A percentile compares a stretch with the other conserved stretches of the same genome.
phyloP scores from a whole-genome alignment of 1,284 basidiomycete species.

The Cutaneotrichosporon cavernicola region DNA sequence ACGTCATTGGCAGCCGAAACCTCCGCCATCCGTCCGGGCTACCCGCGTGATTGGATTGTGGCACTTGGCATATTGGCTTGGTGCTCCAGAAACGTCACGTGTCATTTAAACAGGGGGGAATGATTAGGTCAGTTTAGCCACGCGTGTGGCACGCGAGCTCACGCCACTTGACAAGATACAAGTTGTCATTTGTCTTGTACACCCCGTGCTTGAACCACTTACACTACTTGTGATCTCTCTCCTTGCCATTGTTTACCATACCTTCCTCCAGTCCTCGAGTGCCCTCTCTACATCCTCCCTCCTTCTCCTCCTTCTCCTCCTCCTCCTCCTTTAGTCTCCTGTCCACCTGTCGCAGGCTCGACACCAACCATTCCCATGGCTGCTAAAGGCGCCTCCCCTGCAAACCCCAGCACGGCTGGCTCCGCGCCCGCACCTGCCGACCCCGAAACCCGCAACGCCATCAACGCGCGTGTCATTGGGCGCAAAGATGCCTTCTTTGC shows the following conservation, averaged over 20 bases:
- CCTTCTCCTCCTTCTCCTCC: neutral
- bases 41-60: neutral
- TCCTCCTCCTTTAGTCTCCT: neutral
- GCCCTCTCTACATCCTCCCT: neutral
- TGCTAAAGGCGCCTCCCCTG: conserved; percentile 9
- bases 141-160: neutral
- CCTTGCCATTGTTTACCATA: neutral
- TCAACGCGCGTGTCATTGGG: conserved; percentile 42
- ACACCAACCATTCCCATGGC: neutral
- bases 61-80: neutral
- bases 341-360: conserved; percentile 2
- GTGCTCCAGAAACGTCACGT: neutral
- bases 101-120: neutral
- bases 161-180: neutral
- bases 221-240: neutral
- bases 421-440: conserved; percentile 5
- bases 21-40: neutral
- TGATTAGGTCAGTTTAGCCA: neutral
- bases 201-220: neutral
- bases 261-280: neutral
- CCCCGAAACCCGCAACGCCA: conserved; percentile 21
- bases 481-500: conserved; percentile 39
- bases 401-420: neutral
- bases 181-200: neutral
- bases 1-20: conserved; percentile 5